Percentiles rank a stretch among this genome's conserved stretches.
These are phyloP conservation scores for Celoporthe dispersa DNA, from an alignment of 2,329 filamentous ascomycete genomes.

Conservation along the genomic window DNA sequence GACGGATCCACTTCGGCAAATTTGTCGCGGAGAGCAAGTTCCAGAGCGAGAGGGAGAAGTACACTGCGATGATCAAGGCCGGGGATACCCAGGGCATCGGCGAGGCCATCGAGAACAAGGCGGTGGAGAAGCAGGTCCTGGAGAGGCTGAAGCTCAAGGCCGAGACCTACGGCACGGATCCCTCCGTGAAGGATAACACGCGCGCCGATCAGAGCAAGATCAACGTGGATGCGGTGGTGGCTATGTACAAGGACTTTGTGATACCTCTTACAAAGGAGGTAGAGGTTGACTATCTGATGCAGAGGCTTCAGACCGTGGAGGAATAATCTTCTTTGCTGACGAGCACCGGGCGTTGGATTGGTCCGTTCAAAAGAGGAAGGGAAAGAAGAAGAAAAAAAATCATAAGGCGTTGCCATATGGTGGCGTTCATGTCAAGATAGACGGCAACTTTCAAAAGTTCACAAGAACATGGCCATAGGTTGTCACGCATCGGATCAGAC, in stretches of 20 bases:
- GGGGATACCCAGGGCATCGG: slow-evolving; percentile 82
- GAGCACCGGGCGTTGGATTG: background rate
- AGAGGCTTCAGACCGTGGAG: slow-evolving; percentile 65
- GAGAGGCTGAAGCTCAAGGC: slow-evolving; percentile 87
- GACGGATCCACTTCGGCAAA: slow-evolving; percentile 96
- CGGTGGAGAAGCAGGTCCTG: slow-evolving; percentile 89
- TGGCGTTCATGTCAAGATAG: background rate
- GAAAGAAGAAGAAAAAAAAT: background rate
- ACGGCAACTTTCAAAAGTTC: background rate
- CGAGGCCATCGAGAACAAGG: slow-evolving; percentile 85
- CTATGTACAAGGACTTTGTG: slow-evolving; percentile 89
- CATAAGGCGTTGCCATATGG: background rate
- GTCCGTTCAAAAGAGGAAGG: background rate
- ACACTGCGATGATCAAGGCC: slow-evolving; percentile 80
- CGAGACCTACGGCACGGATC: slow-evolving; percentile 90
- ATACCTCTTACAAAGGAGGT: slow-evolving; percentile 98
- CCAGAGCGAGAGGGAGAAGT: slow-evolving; percentile 77
- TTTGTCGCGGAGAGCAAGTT: slow-evolving; percentile 98
- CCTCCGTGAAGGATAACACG: slow-evolving; percentile 58
- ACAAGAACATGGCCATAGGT: background rate
- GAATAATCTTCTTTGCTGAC: slow-evolving; percentile 12
- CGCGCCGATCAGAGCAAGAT: slow-evolving; percentile 74
- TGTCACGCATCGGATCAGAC: background rate
- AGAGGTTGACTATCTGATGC: slow-evolving; percentile 98
- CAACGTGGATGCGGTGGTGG: slow-evolving; percentile 86